A percentile compares a stretch with the other conserved stretches of the same genome.
Conservation (phyloP, 768 basidiomycete genomes). For the Tremella yokohamensis region DNA sequence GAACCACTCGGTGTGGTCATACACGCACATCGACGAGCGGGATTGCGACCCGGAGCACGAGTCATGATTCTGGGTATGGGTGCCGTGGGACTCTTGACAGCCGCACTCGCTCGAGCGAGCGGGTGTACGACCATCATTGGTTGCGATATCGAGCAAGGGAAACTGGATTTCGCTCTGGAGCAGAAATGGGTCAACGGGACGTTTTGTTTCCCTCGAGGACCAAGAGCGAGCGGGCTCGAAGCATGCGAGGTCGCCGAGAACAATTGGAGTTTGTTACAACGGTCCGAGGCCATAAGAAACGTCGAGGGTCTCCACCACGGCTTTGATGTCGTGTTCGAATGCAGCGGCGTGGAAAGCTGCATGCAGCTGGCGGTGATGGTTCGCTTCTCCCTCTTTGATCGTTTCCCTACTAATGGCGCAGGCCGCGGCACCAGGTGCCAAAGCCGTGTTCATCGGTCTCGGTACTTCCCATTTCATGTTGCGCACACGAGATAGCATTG, state of each 20-base stretch:
- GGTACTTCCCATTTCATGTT: slow-evolving; percentile 75
- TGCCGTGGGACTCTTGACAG: slow-evolving; percentile 86
- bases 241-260: slow-evolving; percentile 43
- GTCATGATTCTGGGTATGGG: slow-evolving; percentile 92
- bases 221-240: slow-evolving; percentile 42
- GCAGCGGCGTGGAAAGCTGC: slow-evolving; percentile 86
- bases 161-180: slow-evolving; percentile 70
- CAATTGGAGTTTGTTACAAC: slow-evolving; percentile 44
- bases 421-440: slow-evolving; percentile 82
- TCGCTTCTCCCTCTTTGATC: slow-evolving; percentile 51
- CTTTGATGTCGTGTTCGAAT: slow-evolving; percentile 90
- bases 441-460: slow-evolving; percentile 94
- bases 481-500: slow-evolving; percentile 78
- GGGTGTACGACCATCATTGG: slow-evolving; percentile 72
- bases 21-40: slow-evolving; percentile 58
- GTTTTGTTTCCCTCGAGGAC: slow-evolving; percentile 61
- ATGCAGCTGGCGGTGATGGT: slow-evolving; percentile 89
- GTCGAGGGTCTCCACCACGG: slow-evolving; percentile 57
- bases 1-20: slow-evolving; percentile 92
- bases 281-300: slow-evolving; percentile 59
- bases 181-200: slow-evolving; percentile 73
- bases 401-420: slow-evolving; percentile 48
- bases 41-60: slow-evolving; percentile 57
- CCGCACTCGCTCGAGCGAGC: slow-evolving; percentile 65
- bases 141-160: slow-evolving; percentile 77